Base-by-base conservation (phyloP, 2,329 filamentous ascomycete genomes). In the Malbranchea zuffiana region DNA sequence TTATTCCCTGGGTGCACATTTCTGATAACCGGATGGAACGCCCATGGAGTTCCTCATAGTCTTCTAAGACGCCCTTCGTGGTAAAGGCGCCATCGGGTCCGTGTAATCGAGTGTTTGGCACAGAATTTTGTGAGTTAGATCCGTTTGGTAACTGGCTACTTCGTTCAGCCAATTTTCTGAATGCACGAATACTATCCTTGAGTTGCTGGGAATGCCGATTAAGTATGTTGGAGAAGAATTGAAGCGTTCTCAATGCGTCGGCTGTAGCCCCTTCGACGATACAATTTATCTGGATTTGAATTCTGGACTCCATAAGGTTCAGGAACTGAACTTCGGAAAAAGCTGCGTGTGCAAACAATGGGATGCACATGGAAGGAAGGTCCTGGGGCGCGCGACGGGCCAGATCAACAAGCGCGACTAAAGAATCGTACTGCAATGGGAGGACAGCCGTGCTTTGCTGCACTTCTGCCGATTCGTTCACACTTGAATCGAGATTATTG, bases 251-350 rank as follows among this genome's bases (percentile, higher is more conserved):
- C 18, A 47, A 32, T 31, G 39, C 35, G 18, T 40, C 35, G 27
- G 27, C 19, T 18, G 19, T n/a, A 32, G 17, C 27, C 26, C 13
- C 29, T 28, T 17, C 13, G 8, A 16, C 15, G 32, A 32, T 32
- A 11, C 12, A 10, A 19, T 37, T 39, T 24, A 32, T 42, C 25
- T 47, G 37, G 11, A 27, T 31, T 15, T 41, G 32, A 30, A 50
- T 37, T 40, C 35, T 44, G 19, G 35, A 39, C 21, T 46, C 39
- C 18, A 49, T 34, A 8, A 50, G 30, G 35, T 46, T 50, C 20
- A 50, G 33, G 27, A 50, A 44, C 39, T 44, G 41, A 19, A 36
- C 32, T 29, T 47, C 33, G 23, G 41, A 36, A 32, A 27, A 40
- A 2, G 44, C 43, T 17, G 27, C 35, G 25, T 38, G 35, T 10